These are phyloP conservation scores for Ensete ventricosum DNA, from an alignment of 176 grass and related monocot species.

Conservation along the genomic window DNA sequence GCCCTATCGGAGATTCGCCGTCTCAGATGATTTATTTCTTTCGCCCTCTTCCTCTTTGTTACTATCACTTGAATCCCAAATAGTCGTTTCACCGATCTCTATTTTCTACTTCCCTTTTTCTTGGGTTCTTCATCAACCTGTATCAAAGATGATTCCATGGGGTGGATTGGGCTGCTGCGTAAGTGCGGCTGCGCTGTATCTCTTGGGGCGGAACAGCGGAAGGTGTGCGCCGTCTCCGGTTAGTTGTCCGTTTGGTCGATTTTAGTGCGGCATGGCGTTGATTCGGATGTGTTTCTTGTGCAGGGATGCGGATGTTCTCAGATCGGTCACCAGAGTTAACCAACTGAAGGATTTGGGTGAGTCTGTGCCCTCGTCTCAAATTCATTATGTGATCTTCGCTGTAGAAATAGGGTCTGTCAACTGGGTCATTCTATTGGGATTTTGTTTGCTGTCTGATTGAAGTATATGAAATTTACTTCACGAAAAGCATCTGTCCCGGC, in stretches of 20 bases:
- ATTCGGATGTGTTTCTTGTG: neutral
- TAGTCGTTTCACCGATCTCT: neutral
- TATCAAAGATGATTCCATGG: constrained; percentile 58
- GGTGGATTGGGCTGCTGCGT: constrained; percentile 79
- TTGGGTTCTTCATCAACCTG: neutral
- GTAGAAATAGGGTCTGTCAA: neutral
- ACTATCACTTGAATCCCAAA: neutral
- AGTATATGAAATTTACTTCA: neutral
- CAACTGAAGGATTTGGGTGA: constrained; percentile 91
- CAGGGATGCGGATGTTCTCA: constrained; percentile 75
- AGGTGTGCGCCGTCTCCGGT: constrained; percentile 31
- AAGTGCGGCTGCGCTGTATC: constrained; percentile 73
- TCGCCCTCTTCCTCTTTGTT: neutral
- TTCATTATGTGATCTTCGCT: neutral
- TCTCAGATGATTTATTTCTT: neutral
- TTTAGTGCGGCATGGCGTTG: neutral
- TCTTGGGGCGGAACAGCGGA: constrained; percentile 83
- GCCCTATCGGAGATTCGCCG: too few species aligned
- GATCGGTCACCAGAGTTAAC: constrained; percentile 60
- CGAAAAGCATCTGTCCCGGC: neutral
- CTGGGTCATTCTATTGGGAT: neutral
- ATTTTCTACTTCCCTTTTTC: neutral
- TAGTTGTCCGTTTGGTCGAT: neutral
- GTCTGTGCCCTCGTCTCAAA: constrained; percentile 6
- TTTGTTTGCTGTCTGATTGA: neutral